Base-by-base conservation (phyloP, 352 stramenopile species). In the Globisporangium perplexum region DNA sequence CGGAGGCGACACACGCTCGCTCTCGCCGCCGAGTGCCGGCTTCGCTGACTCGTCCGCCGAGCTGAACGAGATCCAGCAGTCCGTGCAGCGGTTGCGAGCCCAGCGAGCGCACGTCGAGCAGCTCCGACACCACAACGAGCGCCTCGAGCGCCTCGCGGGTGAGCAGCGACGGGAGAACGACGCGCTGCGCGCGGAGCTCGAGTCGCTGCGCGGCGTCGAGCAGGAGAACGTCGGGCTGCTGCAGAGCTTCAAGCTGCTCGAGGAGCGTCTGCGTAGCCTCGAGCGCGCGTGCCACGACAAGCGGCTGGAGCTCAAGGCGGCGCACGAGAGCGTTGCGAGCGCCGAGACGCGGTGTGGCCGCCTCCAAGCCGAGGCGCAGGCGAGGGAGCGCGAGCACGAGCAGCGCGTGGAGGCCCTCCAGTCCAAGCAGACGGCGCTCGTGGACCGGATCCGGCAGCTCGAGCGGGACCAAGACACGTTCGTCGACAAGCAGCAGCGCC, bases 61-160 rank as follows among this genome's bases (percentile, higher is more conserved):
- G 42, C 39, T 77, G 23, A 57, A 41, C 39, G 64, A 86, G 35
- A 85, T 86, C 62, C 69, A 83, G 53, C 63, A 83, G 42, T 86
- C 74, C 0, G 71, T 82, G 15, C 49, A 76, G 52, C 66, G 72
- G 23, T 54, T 88, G 23, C 62, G 72, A 47, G 61, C 70, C 7
- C 77, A 88, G 45, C 72, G 69, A 14, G 63, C 70, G 18, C 74
- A 82, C 10, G 77, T 88, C 33, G 71, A 85, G 56, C 66, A 77
- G 17, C 58, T 88, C 10, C 62, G 62, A 1, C 44, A 74, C 4
- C 56, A 63, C 38, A 85, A 77, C 43, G 65, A 73, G 24, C 63
- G 62, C 1, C 63, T 86, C 23, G 66, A 85, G 39, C 22, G 41
- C 10, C 59, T 73, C 23, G 33, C 78, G 22, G 50, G 48, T 1